These are phyloP conservation scores for Selaginella tamariscina DNA, from an alignment of 75 land plant species.

Conservation along the genomic window DNA sequence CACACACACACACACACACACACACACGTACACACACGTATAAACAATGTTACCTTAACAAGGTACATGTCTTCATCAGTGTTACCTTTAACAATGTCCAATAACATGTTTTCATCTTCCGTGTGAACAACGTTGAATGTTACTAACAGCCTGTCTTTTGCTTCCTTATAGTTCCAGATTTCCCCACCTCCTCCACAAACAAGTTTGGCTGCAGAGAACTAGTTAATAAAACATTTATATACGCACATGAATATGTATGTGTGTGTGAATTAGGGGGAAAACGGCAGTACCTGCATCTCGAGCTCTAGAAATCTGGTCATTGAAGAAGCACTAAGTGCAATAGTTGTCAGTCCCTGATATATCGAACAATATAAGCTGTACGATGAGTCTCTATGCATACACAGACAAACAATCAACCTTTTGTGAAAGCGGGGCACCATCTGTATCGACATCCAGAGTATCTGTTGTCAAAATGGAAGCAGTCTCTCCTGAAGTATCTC, in stretches of 20 bases:
- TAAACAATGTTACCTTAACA: no score
- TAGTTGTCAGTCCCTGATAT: slow-evolving; percentile 23
- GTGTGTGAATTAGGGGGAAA: no score
- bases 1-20: no score
- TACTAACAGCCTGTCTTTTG: slow-evolving; percentile 45
- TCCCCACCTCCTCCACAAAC: slow-evolving; percentile 44
- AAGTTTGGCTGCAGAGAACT: slow-evolving; percentile 44
- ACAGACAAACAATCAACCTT: slow-evolving; percentile 29
- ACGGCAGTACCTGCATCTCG: slow-evolving; percentile 42
- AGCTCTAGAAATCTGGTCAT: slow-evolving; percentile 54
- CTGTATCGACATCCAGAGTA: slow-evolving; percentile 46
- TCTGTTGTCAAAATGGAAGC: slow-evolving; percentile 55
- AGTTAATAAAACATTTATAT: not conserved
- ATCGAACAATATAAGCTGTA: slow-evolving; percentile 13
- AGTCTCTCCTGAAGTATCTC: slow-evolving; percentile 64
- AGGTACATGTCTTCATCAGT: no score
- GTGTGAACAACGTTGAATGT: slow-evolving; percentile 60
- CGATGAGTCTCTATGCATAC: no score
- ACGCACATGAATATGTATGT: not conserved
- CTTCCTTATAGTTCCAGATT: slow-evolving; percentile 50
- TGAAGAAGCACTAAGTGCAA: slow-evolving; percentile 21
- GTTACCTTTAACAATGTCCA: slow-evolving; percentile 25
- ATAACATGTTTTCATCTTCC: slow-evolving; percentile 32
- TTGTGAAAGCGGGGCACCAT: slow-evolving; percentile 49
- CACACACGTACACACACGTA: no score